phyloP scores from a whole-genome alignment of 139 green algal species.

The Chlorella vulgaris region DNA sequence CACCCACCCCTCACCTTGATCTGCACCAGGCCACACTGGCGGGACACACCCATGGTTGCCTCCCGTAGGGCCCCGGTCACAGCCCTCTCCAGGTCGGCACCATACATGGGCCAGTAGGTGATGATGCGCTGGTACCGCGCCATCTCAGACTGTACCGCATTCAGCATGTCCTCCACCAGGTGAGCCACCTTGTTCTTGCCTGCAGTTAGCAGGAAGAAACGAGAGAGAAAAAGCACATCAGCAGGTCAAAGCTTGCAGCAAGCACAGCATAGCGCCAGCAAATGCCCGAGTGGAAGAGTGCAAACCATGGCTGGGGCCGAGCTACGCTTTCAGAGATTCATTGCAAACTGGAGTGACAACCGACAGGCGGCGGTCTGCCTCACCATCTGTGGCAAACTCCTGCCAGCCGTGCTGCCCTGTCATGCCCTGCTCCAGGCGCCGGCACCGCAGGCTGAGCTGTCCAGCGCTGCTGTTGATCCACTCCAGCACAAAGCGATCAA shows the following conservation, averaged over 20 bases:
- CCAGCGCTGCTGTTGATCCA: conserved; percentile 49
- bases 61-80: conserved; percentile 53
- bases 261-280: not conserved
- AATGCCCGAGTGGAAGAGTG: not conserved
- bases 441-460: conserved; percentile 38
- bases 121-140: conserved; percentile 59
- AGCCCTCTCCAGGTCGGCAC: conserved; percentile 47
- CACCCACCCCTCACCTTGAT: conserved; percentile 21
- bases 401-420: conserved; percentile 19
- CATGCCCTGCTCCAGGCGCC: conserved; percentile 42
- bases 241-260: not conserved
- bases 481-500: conserved; percentile 49
- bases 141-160: conserved; percentile 53
- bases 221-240: not conserved
- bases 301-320: not conserved
- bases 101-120: conserved; percentile 58
- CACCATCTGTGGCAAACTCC: conserved; percentile 37
- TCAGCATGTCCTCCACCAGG: conserved; percentile 62
- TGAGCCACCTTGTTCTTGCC: conserved; percentile 44
- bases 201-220: conserved; percentile 11
- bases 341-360: not conserved
- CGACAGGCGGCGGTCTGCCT: not conserved
- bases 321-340: not conserved
- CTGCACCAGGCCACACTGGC: conserved; percentile 63
- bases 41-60: conserved; percentile 49